phyloP scores from a whole-genome alignment of 2,329 filamentous ascomycete species.

The Cercospora sesami region DNA sequence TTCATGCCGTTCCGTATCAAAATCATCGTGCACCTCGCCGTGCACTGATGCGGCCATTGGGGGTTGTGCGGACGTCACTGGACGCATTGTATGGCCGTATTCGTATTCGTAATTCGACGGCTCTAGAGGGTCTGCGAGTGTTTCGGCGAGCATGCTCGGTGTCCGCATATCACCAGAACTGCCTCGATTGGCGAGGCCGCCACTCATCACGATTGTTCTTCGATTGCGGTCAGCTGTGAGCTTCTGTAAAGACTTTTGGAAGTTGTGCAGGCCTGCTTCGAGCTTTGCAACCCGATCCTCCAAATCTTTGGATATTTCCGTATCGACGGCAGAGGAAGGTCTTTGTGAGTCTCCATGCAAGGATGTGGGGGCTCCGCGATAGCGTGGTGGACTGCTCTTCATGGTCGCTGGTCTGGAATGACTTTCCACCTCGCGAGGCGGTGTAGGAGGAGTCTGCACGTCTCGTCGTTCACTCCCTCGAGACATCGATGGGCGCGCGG shows the following conservation, averaged over 20 bases:
- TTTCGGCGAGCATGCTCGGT: slow-evolving; percentile 40
- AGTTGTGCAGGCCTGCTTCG: slow-evolving; percentile 37
- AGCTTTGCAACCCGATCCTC: slow-evolving; percentile 40
- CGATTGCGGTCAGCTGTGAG: slow-evolving; percentile 37
- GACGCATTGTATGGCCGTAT: slow-evolving; percentile 28
- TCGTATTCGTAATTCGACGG: slow-evolving; percentile 29
- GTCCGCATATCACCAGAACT: slow-evolving; percentile 30
- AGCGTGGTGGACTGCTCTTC: slow-evolving; percentile 24
- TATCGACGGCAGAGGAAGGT: slow-evolving; percentile 21
- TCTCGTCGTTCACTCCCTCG: background rate
- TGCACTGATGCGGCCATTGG: slow-evolving; percentile 23
- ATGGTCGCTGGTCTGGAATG: slow-evolving; percentile 16
- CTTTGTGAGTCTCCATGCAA: slow-evolving; percentile 17
- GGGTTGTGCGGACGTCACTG: slow-evolving; percentile 28
- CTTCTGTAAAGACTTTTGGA: slow-evolving; percentile 38
- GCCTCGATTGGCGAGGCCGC: slow-evolving; percentile 22
- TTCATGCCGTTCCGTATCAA: background rate
- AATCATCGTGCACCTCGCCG: slow-evolving; percentile 8
- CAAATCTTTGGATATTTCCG: slow-evolving; percentile 33
- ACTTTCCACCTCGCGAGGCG: background rate
- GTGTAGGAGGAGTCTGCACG: background rate
- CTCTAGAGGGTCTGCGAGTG: slow-evolving; percentile 28
- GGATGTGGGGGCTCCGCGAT: slow-evolving; percentile 14
- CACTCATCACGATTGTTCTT: slow-evolving; percentile 35
- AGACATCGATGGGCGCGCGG: slow-evolving; percentile 1